Evolutionary conservation across 495 filamentous ascomycete species (phyloP).

Genomic region (Daldinia caldariorum): DNA sequence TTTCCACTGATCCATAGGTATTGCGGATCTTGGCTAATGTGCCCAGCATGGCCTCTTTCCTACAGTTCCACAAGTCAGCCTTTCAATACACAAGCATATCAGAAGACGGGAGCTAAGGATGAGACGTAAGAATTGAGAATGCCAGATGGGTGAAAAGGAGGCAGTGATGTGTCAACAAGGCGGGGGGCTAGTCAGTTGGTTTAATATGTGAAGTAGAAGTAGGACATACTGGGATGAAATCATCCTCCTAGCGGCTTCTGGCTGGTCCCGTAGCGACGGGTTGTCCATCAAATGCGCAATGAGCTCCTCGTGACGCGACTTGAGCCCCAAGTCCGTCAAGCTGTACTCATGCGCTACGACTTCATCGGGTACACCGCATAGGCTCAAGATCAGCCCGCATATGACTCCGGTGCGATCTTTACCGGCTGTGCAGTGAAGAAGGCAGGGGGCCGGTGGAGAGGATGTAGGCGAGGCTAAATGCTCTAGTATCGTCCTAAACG

Average conservation of each 20-base stretch:
- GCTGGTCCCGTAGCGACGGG: conserved; percentile 55
- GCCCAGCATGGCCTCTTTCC: conserved; percentile 64
- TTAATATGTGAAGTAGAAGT: conserved; percentile 22
- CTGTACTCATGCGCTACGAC: conserved; percentile 70
- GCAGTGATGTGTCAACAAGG: background rate
- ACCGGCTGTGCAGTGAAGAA: conserved; percentile 64
- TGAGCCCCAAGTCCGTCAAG: conserved; percentile 66
- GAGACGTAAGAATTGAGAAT: background rate
- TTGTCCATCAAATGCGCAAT: conserved; percentile 56
- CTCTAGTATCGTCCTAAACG: conserved; percentile 55
- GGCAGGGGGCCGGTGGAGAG: conserved; percentile 44
- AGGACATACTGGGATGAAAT: conserved; percentile 58
- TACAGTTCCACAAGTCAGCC: conserved; percentile 43
- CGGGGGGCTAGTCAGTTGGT: background rate
- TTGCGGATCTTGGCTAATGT: conserved; percentile 61
- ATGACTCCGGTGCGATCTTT: conserved; percentile 74
- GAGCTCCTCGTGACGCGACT: conserved; percentile 54
- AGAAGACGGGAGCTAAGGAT: background rate
- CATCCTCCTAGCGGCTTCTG: conserved; percentile 60
- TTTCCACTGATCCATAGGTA: conserved; percentile 65
- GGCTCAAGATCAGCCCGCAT: conserved; percentile 65
- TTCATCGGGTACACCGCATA: conserved; percentile 66
- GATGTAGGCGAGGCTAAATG: conserved; percentile 50
- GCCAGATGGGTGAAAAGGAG: background rate
- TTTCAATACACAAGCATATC: background rate